phyloP scores from a whole-genome alignment of 116 monocot genomes.

The Papilionanthe hybrid region DNA sequence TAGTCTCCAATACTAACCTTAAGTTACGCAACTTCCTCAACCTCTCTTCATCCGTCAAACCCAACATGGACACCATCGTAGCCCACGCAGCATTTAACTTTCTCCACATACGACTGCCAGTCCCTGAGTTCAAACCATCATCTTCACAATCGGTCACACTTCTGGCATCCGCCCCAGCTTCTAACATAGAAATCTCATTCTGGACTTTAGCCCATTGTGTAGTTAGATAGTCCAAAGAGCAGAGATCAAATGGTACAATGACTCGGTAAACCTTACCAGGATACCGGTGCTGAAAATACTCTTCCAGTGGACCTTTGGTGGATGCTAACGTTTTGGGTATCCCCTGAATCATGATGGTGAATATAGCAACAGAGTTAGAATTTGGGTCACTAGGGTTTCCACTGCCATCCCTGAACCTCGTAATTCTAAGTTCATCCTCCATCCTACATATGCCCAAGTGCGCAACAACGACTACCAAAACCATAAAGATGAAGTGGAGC shows the following conservation, averaged over 20 bases:
- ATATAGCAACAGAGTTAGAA: constrained; percentile 59
- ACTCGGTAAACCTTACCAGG: constrained; percentile 84
- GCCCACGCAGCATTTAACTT: constrained; percentile 18
- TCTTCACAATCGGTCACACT: constrained; percentile 10
- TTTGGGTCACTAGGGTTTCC: constrained; percentile 52
- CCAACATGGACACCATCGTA: constrained; percentile 32
- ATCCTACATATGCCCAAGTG: constrained; percentile 72
- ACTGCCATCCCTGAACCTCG: constrained; percentile 63
- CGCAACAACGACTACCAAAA: constrained; percentile 53
- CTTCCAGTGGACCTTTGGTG: constrained; percentile 60
- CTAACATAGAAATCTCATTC: constrained; percentile 61
- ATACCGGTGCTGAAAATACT: constrained; percentile 82
- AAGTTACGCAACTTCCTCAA: constrained; percentile 52
- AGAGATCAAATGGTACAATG: constrained; percentile 76
- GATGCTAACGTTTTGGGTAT: constrained; percentile 65
- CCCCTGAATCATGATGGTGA: constrained; percentile 90
- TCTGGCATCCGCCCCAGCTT: constrained; percentile 42
- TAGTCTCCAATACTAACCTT: constrained; percentile 44
- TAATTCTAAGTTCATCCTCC: constrained; percentile 66
- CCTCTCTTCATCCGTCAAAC: constrained; percentile 72
- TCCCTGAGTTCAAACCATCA: not conserved
- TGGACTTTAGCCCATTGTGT: constrained; percentile 46
- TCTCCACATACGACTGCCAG: constrained; percentile 6
- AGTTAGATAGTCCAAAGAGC: constrained; percentile 53
- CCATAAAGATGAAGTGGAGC: constrained; percentile 66